phyloP scores from a whole-genome alignment of 2,329 filamentous ascomycete species.

The Pyricularia grisea region DNA sequence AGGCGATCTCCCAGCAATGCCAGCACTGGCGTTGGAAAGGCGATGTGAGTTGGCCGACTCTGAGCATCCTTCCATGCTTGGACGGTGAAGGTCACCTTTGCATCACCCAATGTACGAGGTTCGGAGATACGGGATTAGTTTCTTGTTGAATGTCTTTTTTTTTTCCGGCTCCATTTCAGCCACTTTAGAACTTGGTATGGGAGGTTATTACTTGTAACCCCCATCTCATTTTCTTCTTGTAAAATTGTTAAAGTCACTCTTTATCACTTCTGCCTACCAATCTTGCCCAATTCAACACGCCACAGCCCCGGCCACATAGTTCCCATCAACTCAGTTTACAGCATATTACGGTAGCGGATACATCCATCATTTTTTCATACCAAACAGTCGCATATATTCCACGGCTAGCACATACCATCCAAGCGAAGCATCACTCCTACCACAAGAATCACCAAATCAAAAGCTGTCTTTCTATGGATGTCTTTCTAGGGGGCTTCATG shows the following conservation, averaged over 20 bases:
- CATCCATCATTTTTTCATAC: background rate
- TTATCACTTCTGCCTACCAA: background rate
- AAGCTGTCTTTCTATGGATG: background rate
- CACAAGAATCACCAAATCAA: background rate
- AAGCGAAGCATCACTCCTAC: background rate
- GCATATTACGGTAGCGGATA: background rate
- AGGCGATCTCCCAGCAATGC: conserved; percentile 9
- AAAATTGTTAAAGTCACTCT: background rate
- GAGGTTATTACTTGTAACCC: background rate
- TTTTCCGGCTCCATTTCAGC: background rate
- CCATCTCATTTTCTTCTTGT: background rate
- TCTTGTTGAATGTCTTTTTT: background rate
- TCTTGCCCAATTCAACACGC: background rate
- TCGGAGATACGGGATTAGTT: background rate
- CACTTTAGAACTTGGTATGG: background rate
- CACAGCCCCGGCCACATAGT: background rate
- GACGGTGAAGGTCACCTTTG: background rate
- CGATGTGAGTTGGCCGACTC: conserved; percentile 9
- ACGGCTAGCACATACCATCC: background rate
- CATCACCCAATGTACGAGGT: background rate
- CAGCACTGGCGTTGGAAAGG: conserved; percentile 10
- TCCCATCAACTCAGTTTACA: background rate
- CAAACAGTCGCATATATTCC: background rate
- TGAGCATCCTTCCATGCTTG: background rate
- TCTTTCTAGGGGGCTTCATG: background rate